phyloP scores from a whole-genome alignment of 306 rosid genomes.

The Amphicarpaea edgeworthii region DNA sequence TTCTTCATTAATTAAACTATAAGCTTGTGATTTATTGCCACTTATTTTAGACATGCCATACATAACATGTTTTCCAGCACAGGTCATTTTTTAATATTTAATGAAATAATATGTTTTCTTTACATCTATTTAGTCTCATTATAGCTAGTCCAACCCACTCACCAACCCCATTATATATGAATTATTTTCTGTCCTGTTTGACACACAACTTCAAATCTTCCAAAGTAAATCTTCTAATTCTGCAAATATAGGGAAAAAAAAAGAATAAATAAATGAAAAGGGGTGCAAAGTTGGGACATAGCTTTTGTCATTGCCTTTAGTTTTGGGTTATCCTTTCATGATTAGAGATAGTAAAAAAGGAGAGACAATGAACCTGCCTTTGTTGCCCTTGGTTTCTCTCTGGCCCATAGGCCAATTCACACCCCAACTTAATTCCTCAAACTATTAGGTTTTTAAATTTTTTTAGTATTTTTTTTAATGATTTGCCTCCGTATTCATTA shows the following conservation, averaged over 20 bases:
- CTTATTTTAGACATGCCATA: neutral
- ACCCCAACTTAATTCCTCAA: neutral
- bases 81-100: neutral
- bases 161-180: constrained; percentile 6
- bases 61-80: constrained; percentile 1
- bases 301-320: constrained; percentile 1
- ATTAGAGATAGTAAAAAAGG: constrained; percentile 21
- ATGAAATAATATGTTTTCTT: neutral
- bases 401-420: neutral
- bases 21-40: neutral
- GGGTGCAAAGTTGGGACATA: constrained; percentile 12
- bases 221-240: neutral
- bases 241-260: constrained; percentile 14
- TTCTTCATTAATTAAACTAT: neutral
- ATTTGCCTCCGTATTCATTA: too few species aligned
- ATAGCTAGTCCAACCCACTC: constrained; percentile 16
- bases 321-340: constrained; percentile 4
- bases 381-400: constrained; percentile 26
- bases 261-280: constrained; percentile 17
- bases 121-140: neutral
- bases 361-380: constrained; percentile 20
- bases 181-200: neutral
- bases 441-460: neutral
- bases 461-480: neutral
- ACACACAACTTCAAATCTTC: neutral